A percentile compares a stretch with the other conserved stretches of the same genome.
phyloP scores from a whole-genome alignment of 768 basidiomycete species.

The Agaricus sinodeliciosus region DNA sequence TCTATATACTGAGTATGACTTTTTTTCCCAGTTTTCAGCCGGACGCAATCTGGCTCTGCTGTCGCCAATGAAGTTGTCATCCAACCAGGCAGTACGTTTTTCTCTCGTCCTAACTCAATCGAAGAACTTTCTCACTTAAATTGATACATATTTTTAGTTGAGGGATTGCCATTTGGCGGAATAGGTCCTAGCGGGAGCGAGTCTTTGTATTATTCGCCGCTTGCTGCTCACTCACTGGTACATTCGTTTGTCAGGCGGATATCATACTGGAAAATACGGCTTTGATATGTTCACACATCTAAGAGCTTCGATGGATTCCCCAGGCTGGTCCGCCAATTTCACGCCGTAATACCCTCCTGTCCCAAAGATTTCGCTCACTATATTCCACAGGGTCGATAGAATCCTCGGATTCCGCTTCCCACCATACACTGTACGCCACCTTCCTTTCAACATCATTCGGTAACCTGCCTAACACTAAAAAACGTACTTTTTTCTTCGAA shows the following conservation, averaged over 20 bases:
- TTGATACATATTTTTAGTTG: conserved; percentile 24
- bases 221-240: neutral
- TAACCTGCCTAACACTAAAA: neutral
- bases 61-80: conserved; percentile 66
- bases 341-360: neutral
- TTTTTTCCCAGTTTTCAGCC: conserved; percentile 46
- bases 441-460: neutral
- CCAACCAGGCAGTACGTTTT: conserved; percentile 46
- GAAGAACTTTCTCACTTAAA: no score
- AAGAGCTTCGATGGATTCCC: conserved; percentile 54
- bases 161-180: conserved; percentile 71
- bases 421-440: conserved; percentile 34
- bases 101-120: neutral
- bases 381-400: conserved; percentile 36
- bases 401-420: conserved; percentile 50
- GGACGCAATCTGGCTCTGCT: conserved; percentile 66
- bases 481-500: no score
- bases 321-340: conserved; percentile 38
- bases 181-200: conserved; percentile 66
- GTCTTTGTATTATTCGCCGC: conserved; percentile 17
- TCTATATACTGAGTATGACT: neutral
- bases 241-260: conserved; percentile 41
- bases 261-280: conserved; percentile 63
- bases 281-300: conserved; percentile 79
- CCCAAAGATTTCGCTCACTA: neutral